These are phyloP conservation scores for Trichophyton simii DNA, from an alignment of 2,329 filamentous ascomycete genomes.

Conservation along the genomic window DNA sequence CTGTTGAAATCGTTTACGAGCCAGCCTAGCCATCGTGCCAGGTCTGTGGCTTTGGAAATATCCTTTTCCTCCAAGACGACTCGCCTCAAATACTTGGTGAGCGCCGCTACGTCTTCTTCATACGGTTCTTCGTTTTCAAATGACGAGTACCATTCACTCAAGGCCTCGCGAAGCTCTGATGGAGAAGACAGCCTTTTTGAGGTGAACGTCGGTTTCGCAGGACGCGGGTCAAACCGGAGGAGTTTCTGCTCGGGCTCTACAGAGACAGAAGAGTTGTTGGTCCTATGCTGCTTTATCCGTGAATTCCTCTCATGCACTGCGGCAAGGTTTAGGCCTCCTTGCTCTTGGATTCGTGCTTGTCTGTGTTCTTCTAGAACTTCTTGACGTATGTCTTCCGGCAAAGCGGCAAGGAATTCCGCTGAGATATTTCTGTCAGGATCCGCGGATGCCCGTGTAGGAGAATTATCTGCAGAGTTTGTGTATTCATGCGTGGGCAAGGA, in stretches of 20 bases:
- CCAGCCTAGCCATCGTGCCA: constrained; percentile 53
- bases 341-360: constrained; percentile 47
- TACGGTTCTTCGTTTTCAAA: constrained; percentile 67
- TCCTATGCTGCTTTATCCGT: not conserved
- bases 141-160: constrained; percentile 62
- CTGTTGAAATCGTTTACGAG: constrained; percentile 23
- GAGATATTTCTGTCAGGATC: constrained; percentile 39
- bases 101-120: constrained; percentile 59
- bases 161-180: constrained; percentile 57
- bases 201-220: constrained; percentile 49
- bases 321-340: constrained; percentile 37
- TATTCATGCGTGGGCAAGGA: constrained; percentile 9
- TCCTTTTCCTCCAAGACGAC: constrained; percentile 68
- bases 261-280: not conserved
- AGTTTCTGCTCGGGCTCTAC: constrained; percentile 23
- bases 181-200: constrained; percentile 42
- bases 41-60: constrained; percentile 57
- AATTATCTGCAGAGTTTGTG: constrained; percentile 14
- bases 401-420: constrained; percentile 62
- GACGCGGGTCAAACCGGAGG: constrained; percentile 38
- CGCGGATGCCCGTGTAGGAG: constrained; percentile 16
- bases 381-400: constrained; percentile 65
- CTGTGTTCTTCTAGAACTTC: constrained; percentile 69
- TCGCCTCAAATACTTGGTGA: constrained; percentile 57
- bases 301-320: not conserved